These are phyloP conservation scores for Diversispora epigaea DNA, from an alignment of 192 early-diverging fungal genomes.

Conservation along the genomic window DNA sequence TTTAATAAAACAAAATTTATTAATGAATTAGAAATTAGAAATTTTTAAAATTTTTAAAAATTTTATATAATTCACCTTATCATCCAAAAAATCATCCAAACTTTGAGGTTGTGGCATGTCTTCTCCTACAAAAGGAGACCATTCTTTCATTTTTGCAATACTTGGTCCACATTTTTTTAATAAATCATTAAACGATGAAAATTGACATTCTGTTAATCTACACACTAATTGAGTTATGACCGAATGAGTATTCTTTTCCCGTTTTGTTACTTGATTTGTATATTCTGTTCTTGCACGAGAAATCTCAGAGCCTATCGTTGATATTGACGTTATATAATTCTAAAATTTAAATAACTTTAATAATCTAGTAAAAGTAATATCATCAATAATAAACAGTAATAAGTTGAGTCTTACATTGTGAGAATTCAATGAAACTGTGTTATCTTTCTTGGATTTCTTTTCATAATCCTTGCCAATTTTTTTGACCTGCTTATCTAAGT, in stretches of 20 bases:
- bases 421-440: slow-evolving; percentile 38
- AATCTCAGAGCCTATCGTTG: slow-evolving; percentile 40
- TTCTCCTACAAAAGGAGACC: slow-evolving; percentile 43
- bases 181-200: slow-evolving; percentile 39
- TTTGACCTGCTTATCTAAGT: slow-evolving; percentile 42
- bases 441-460: slow-evolving; percentile 45
- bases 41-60: neutral
- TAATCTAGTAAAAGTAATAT: neutral
- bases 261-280: slow-evolving; percentile 33
- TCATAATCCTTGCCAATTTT: slow-evolving; percentile 45
- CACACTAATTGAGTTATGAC: slow-evolving; percentile 41
- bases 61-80: neutral
- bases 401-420: slow-evolving; percentile 38
- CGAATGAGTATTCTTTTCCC: slow-evolving; percentile 40
- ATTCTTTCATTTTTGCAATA: slow-evolving; percentile 48
- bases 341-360: neutral
- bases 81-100: slow-evolving; percentile 15
- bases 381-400: no score
- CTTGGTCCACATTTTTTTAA: slow-evolving; percentile 42
- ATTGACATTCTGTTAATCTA: slow-evolving; percentile 40
- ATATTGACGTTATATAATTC: slow-evolving; percentile 44
- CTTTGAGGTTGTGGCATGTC: slow-evolving; percentile 40
- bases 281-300: slow-evolving; percentile 37
- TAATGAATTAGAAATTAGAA: neutral
- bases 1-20: neutral